A percentile compares a stretch with the other conserved stretches of the same genome.
Evolutionary conservation across 2,329 filamentous ascomycete species (phyloP).

Genomic region (Alternaria sp.): DNA sequence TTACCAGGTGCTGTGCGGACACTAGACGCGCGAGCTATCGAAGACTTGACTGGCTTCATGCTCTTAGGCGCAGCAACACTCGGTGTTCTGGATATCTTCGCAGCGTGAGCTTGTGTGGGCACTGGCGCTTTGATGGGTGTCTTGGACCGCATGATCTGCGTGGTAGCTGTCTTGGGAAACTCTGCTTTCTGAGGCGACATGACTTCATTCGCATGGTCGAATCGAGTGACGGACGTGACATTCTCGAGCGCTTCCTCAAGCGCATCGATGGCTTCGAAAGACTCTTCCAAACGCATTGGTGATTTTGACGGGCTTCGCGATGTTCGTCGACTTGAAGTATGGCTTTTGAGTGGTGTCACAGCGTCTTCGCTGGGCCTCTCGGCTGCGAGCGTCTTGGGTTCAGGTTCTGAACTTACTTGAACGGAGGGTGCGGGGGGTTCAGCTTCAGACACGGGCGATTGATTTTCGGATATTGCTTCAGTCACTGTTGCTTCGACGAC

Average conservation of each 20-base stretch:
- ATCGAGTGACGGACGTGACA: conserved; percentile 51
- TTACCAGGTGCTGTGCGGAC: conserved; percentile 35
- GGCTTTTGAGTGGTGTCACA: conserved; percentile 32
- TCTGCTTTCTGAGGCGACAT: conserved; percentile 38
- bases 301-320: conserved; percentile 39
- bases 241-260: conserved; percentile 63
- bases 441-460: conserved; percentile 8
- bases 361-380: conserved; percentile 38
- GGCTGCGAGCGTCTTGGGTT: conserved; percentile 41
- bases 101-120: conserved; percentile 8
- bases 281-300: conserved; percentile 55
- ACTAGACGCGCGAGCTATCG: conserved; percentile 39
- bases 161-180: conserved; percentile 16
- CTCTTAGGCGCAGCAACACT: conserved; percentile 37
- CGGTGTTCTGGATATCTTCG: conserved; percentile 40
- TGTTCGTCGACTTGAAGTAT: conserved; percentile 31
- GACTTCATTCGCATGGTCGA: conserved; percentile 44
- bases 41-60: conserved; percentile 39
- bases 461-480: conserved; percentile 1
- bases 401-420: conserved; percentile 33
- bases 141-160: conserved; percentile 15
- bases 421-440: conserved; percentile 25
- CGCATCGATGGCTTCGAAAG: conserved; percentile 61
- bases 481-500: not conserved
- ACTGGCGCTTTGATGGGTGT: conserved; percentile 21